These are phyloP conservation scores for Penicillium sp. DNA, from an alignment of 2,329 filamentous ascomycete genomes.

Conservation along the genomic window DNA sequence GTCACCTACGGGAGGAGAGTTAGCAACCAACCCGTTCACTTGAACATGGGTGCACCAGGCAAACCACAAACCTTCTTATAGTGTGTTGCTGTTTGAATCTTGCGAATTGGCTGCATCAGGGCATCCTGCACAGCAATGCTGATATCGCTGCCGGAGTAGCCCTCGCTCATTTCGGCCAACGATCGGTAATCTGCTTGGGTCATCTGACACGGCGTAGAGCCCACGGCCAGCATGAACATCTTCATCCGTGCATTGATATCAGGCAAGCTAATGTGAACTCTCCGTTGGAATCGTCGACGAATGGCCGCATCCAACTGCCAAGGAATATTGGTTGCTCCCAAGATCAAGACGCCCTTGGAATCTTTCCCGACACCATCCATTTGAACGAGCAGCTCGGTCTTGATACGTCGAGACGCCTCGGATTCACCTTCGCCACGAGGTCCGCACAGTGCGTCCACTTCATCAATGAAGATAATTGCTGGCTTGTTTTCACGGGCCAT, in stretches of 20 bases:
- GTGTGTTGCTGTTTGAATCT: constrained; percentile 96
- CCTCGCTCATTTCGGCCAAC: constrained; percentile 78
- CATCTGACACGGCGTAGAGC: constrained; percentile 83
- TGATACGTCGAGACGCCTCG: constrained; percentile 94
- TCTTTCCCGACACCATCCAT: constrained; percentile 99
- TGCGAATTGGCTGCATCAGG: constrained; percentile 93
- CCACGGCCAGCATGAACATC: constrained; percentile 96
- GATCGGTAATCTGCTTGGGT: constrained; percentile 73
- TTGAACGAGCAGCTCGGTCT: constrained; percentile 95
- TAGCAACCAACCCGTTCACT: not conserved
- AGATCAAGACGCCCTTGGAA: constrained; percentile 85
- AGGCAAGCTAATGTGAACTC: constrained; percentile 92
- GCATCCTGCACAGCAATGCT: constrained; percentile 93
- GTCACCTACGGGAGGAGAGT: constrained; percentile 55
- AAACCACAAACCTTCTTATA: constrained; percentile 98
- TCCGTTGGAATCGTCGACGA: constrained; percentile 87
- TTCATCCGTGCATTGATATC: constrained; percentile 81
- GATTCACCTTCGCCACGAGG: constrained; percentile 93
- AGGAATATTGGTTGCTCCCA: constrained; percentile 96
- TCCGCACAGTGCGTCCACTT: constrained; percentile 94
- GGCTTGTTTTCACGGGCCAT: constrained; percentile 98
- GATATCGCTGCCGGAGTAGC: constrained; percentile 96
- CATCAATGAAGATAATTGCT: constrained; percentile 97
- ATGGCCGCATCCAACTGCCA: constrained; percentile 98
- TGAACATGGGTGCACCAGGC: too few species aligned